Base-by-base conservation (phyloP, 1,139 yeast species). In the Nakaseomyces sp. region DNA sequence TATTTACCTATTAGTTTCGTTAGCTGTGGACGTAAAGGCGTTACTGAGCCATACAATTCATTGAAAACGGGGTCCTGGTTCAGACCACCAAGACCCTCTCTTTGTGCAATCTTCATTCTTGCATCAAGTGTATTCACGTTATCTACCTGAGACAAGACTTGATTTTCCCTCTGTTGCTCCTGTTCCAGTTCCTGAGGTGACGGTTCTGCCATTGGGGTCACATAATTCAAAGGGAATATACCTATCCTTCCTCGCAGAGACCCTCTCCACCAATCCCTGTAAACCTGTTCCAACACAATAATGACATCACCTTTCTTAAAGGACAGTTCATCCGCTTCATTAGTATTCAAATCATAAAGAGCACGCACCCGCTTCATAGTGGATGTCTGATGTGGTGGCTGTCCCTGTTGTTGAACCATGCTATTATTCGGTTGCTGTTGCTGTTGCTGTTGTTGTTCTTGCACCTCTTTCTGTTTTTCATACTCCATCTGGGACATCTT, bases 231-330 rank as follows among this genome's bases (percentile, higher is more conserved):
- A 0, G 98, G 98, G 65, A 91, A 88, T n/a, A 91, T 82, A 24
- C 98, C 98, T 39, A 79, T 71, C 45, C 73, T 73, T 0, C 96
- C 96, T 46, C 76, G 73, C 43, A 89, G 67, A 4, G 91, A 77
- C 4, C 98, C 98, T 53, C 87, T 74, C 84, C 96, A 86, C 98
- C 98, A 91, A 61, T 91, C 97, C 49, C 87, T 74, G 63, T 88
- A 88, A 5, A 85, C 95, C 15, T 85, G 76, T 56, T 88, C 97
- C 41, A 89, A 73, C 1, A 91, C 95, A 1, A 83, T 81, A 41
- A 91, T 89, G 2, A 80, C 70, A 58, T 83, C 93, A 18, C 87
- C 89, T 54, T 79, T 81, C 40, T 77, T 70, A 60, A 83, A 82
- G 0, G 87, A 78, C 20, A 83, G 65, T 48, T 83, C 88, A 50